Evolutionary conservation across 2,329 filamentous ascomycete species (phyloP).

Genomic region (Hymenoscyphus linearis): DNA sequence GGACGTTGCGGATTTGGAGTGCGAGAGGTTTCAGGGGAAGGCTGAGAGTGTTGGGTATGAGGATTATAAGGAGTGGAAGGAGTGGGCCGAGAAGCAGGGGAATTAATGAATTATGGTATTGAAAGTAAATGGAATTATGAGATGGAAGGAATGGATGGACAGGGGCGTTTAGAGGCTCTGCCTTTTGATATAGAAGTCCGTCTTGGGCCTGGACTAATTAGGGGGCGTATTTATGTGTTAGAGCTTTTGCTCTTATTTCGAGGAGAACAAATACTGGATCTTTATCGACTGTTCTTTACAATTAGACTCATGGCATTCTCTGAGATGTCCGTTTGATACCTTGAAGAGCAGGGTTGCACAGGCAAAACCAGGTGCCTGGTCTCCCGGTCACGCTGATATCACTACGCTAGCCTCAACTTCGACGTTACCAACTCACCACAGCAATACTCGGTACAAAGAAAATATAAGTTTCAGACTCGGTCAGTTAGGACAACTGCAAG

Average conservation of each 20-base stretch:
- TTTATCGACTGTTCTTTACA: not conserved
- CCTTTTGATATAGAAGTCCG: not conserved
- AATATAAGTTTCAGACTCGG: too few species aligned
- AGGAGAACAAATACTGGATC: not conserved
- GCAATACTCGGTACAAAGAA: too few species aligned
- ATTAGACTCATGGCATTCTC: not conserved
- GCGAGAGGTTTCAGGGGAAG: slow-evolving; percentile 82
- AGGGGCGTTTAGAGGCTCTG: not conserved
- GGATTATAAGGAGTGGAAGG: slow-evolving; percentile 75
- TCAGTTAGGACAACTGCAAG: too few species aligned
- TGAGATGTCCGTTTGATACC: not conserved
- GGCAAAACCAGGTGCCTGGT: too few species aligned
- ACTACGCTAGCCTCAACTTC: too few species aligned
- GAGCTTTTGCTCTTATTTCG: not conserved
- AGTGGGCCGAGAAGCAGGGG: slow-evolving; percentile 50
- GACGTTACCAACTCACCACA: too few species aligned
- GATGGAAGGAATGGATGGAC: not conserved
- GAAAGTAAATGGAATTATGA: not conserved
- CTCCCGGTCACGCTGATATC: too few species aligned
- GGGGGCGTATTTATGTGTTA: not conserved
- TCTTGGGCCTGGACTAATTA: not conserved
- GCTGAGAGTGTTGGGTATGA: slow-evolving; percentile 65
- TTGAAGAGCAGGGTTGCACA: too few species aligned
- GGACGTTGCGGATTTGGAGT: slow-evolving; percentile 66
- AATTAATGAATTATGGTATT: not conserved